phyloP scores from a whole-genome alignment of 345 rosid species.

The Nephelium lappaceum region DNA sequence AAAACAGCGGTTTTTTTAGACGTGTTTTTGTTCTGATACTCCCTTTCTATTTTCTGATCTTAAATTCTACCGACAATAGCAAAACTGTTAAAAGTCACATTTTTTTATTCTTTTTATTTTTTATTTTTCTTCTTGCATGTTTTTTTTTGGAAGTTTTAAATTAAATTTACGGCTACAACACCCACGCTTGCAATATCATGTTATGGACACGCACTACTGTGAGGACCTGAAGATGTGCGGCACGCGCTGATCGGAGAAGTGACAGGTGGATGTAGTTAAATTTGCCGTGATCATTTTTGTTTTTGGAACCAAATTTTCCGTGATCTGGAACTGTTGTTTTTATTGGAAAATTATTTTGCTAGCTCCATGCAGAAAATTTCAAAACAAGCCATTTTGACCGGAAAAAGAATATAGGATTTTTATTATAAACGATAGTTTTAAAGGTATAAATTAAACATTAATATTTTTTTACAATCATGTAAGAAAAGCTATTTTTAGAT shows the following conservation, averaged over 20 bases:
- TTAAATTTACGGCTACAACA: not conserved
- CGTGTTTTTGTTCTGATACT: not conserved
- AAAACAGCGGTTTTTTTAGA: not conserved
- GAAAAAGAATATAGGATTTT: too few species aligned
- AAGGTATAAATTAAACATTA: too few species aligned
- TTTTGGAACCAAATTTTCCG: too few species aligned
- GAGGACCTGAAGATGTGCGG: not conserved
- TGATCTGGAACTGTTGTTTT: constrained; percentile 6
- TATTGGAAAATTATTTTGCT: too few species aligned
- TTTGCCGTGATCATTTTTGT: not conserved
- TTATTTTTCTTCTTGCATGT: not conserved
- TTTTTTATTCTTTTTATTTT: not conserved
- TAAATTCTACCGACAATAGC: not conserved
- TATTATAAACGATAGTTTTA: too few species aligned
- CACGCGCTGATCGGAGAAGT: not conserved
- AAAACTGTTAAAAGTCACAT: not conserved
- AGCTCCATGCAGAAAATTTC: too few species aligned
- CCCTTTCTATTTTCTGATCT: not conserved
- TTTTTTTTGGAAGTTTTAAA: not conserved
- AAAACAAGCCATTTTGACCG: too few species aligned
- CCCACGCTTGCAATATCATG: not conserved
- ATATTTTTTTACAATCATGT: too few species aligned
- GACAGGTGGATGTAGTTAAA: not conserved
- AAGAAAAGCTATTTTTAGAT: too few species aligned
- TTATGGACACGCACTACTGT: not conserved